Conservation (phyloP, 2,329 filamentous ascomycete genomes). For the Paecilomyces sp. region DNA sequence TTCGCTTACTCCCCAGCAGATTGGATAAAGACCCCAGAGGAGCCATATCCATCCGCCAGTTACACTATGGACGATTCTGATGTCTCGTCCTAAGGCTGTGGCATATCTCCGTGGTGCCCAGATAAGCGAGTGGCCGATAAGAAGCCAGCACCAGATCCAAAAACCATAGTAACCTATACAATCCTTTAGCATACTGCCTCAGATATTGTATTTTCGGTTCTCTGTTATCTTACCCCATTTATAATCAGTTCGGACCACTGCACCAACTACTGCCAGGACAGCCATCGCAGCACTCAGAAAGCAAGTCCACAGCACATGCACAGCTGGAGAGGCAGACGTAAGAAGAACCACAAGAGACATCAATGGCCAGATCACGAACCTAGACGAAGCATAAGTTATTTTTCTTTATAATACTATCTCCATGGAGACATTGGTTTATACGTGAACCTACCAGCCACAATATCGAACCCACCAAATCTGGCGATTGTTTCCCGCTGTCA, state of each 20-base stretch:
- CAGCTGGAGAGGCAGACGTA: background rate
- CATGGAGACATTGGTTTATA: background rate
- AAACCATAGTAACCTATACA: background rate
- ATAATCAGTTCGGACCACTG: background rate
- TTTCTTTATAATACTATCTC: background rate
- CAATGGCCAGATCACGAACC: background rate
- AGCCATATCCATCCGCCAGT: constrained; percentile 35
- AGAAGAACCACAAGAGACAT: background rate
- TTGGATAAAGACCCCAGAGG: constrained; percentile 59
- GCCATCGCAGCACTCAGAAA: background rate
- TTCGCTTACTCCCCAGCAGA: constrained; percentile 57
- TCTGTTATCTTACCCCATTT: background rate
- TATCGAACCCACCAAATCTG: background rate
- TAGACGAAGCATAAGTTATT: background rate
- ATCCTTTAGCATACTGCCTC: background rate
- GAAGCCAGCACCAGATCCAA: background rate
- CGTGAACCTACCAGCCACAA: background rate
- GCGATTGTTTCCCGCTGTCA: background rate
- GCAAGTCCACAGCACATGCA: background rate
- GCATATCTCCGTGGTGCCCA: background rate
- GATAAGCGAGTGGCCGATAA: background rate
- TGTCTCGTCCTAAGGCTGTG: background rate
- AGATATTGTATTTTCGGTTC: background rate
- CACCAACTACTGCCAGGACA: background rate
- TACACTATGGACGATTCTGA: background rate